A percentile compares a stretch with the other conserved stretches of the same genome.
These are phyloP conservation scores for Suhomyces yuchorum DNA, from an alignment of 1,139 yeast genomes.

Conservation along the genomic window DNA sequence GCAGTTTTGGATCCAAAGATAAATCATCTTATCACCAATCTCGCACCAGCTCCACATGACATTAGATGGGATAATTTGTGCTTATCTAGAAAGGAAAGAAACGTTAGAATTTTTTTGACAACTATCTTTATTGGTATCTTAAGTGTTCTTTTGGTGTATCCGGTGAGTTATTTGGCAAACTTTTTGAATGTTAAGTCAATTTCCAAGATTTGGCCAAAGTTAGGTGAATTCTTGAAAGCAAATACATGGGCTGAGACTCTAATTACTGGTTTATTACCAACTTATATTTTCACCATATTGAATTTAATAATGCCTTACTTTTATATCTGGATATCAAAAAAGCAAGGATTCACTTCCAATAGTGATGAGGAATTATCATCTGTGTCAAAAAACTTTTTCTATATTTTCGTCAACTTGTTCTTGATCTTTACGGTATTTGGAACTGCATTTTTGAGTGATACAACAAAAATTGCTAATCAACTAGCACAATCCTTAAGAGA, in stretches of 20 bases:
- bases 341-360: slow-evolving; percentile 72
- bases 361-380: slow-evolving; percentile 77
- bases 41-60: slow-evolving; percentile 90
- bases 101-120: slow-evolving; percentile 60
- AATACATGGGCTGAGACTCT: slow-evolving; percentile 62
- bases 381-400: slow-evolving; percentile 75
- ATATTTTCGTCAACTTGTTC: slow-evolving; percentile 75
- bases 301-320: slow-evolving; percentile 70
- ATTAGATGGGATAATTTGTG: slow-evolving; percentile 78
- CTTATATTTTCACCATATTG: slow-evolving; percentile 69
- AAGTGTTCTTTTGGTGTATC: slow-evolving; percentile 69
- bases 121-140: slow-evolving; percentile 64
- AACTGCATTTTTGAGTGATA: slow-evolving; percentile 74
- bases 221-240: slow-evolving; percentile 62
- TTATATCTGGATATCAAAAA: slow-evolving; percentile 64
- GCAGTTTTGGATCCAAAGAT: slow-evolving; percentile 82
- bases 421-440: slow-evolving; percentile 80
- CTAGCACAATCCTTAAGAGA: slow-evolving; percentile 71
- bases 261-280: slow-evolving; percentile 79
- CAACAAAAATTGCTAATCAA: slow-evolving; percentile 73
- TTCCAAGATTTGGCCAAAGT: slow-evolving; percentile 67
- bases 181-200: slow-evolving; percentile 71
- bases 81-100: slow-evolving; percentile 57
- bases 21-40: slow-evolving; percentile 65
- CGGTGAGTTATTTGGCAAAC: slow-evolving; percentile 73